phyloP scores from a whole-genome alignment of 2,329 filamentous ascomycete genomes.

The Passalora sequoiae region DNA sequence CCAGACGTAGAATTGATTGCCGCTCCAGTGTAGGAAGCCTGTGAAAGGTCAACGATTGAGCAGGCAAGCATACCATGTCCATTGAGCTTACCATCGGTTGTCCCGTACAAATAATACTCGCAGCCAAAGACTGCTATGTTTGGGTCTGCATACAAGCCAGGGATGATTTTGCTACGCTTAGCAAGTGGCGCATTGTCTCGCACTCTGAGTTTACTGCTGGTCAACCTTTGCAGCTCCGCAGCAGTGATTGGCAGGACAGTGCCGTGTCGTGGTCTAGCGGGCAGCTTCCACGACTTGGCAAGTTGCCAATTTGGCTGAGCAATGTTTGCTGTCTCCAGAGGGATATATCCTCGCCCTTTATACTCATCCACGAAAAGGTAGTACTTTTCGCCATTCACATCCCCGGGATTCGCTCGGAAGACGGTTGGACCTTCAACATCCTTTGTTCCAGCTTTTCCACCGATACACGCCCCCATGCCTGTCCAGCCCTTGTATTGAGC shows the following conservation, averaged over 20 bases:
- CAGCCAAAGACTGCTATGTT: slow-evolving; percentile 44
- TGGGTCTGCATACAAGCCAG: slow-evolving; percentile 39
- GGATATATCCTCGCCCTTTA: slow-evolving; percentile 48
- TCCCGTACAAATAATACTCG: slow-evolving; percentile 47
- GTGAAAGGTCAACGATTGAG: background rate
- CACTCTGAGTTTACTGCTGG: slow-evolving; percentile 9
- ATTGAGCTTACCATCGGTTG: slow-evolving; percentile 41
- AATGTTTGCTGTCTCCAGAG: slow-evolving; percentile 49
- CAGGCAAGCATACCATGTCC: background rate
- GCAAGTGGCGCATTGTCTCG: slow-evolving; percentile 6
- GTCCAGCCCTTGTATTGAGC: slow-evolving; percentile 43
- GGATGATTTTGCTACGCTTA: slow-evolving; percentile 16
- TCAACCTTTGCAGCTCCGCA: slow-evolving; percentile 35
- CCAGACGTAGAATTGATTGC: slow-evolving; percentile 47
- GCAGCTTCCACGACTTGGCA: slow-evolving; percentile 44
- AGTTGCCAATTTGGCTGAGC: slow-evolving; percentile 48
- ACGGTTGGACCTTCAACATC: slow-evolving; percentile 50
- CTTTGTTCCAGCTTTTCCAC: slow-evolving; percentile 45
- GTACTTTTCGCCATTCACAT: slow-evolving; percentile 50
- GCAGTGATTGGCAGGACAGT: slow-evolving; percentile 51
- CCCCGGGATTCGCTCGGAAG: slow-evolving; percentile 48
- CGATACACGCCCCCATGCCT: slow-evolving; percentile 47
- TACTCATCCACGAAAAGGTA: slow-evolving; percentile 56
- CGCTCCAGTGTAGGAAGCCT: slow-evolving; percentile 38
- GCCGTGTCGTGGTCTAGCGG: slow-evolving; percentile 49